A percentile compares a stretch with the other conserved stretches of the same genome.
Evolutionary conservation across 2,329 filamentous ascomycete genomes (phyloP).

Genomic region (Colletotrichum abscissum): DNA sequence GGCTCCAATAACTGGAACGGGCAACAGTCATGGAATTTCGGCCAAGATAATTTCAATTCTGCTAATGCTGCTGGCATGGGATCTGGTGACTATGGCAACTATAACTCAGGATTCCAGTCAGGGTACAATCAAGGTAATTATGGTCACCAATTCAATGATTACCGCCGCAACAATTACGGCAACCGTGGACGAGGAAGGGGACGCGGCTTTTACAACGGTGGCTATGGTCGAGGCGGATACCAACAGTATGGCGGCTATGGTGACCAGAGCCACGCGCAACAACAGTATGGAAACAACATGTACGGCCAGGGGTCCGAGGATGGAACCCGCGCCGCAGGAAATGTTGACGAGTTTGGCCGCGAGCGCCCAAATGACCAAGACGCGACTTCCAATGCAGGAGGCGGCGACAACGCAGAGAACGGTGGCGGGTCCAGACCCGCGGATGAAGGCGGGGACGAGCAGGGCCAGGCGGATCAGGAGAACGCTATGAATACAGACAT

Average conservation of each 20-base stretch:
- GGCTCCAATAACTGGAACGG: conserved; percentile 83
- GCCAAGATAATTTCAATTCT: conserved; percentile 90
- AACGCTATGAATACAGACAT: conserved; percentile 41
- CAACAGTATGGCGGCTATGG: conserved; percentile 55
- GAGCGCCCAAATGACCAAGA: conserved; percentile 38
- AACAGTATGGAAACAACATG: conserved; percentile 30
- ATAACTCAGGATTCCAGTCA: conserved; percentile 82
- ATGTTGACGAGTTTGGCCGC: conserved; percentile 55
- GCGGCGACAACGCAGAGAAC: conserved; percentile 16
- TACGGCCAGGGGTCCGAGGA: conserved; percentile 39
- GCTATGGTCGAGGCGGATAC: conserved; percentile 67
- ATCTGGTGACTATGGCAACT: conserved; percentile 82
- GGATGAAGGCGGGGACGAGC: conserved; percentile 39
- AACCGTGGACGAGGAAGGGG: conserved; percentile 74
- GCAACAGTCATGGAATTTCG: conserved; percentile 85
- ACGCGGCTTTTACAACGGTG: conserved; percentile 68
- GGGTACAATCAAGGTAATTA: conserved; percentile 88
- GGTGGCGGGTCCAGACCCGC: conserved; percentile 22
- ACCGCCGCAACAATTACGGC: conserved; percentile 75
- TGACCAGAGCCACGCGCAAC: conserved; percentile 45
- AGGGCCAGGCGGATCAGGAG: conserved; percentile 41
- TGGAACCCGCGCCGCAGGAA: conserved; percentile 37
- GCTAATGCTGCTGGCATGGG: conserved; percentile 85
- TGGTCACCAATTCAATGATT: conserved; percentile 84
- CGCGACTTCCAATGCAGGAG: conserved; percentile 19